Evolutionary conservation across 805 yeast species (phyloP), one percentile per base, ranked within the genome.

Genomic region (Maudiozyma pseudohumilis): DNA sequence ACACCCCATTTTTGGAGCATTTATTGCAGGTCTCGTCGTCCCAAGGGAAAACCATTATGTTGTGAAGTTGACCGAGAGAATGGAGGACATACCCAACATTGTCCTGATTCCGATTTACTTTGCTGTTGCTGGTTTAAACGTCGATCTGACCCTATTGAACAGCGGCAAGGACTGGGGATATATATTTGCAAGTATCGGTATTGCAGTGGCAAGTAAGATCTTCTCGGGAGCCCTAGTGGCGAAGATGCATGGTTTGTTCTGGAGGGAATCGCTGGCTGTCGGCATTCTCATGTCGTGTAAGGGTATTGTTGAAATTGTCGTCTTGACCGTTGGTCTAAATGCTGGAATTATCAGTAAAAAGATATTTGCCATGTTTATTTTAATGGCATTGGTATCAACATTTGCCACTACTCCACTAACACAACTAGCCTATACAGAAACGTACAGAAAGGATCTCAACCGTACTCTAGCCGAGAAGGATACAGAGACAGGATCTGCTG

Each of bases 201-300:
- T 82, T 46, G 92, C 94, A 1, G 65, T 83, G 61, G 48, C 71
- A 13, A 80, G 85, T 10, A 83, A 83, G 53, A 59, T 82, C 4
- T 42, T 64, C 22, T 87, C 92, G 11, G 92, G 92, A 3, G 60
- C 74, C 23, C 43, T 77, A 10, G 78, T 80, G 27, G 79, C 88
- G 2, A 75, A 69, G 45, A 41, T 74, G 29, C 70, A 69, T 54
- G 83, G 81, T 1, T 59, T 82, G 34, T 66, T 67, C 34, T 77
- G 83, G 81, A 70, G 88, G 54, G 92, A 83, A 55, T 72, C 86
- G 2, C 55, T 77, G 25, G 68, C 88, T 2, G 89, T 81, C 27
- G 94, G 94, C 37, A 71, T 80, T 18, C 65, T 83, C 47, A 83
- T 83, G 92, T 80, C 89, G 6, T 83, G 94, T 68, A 83, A 83